Conservation (phyloP, 2,329 filamentous ascomycete species). For the Penicillium sp. region DNA sequence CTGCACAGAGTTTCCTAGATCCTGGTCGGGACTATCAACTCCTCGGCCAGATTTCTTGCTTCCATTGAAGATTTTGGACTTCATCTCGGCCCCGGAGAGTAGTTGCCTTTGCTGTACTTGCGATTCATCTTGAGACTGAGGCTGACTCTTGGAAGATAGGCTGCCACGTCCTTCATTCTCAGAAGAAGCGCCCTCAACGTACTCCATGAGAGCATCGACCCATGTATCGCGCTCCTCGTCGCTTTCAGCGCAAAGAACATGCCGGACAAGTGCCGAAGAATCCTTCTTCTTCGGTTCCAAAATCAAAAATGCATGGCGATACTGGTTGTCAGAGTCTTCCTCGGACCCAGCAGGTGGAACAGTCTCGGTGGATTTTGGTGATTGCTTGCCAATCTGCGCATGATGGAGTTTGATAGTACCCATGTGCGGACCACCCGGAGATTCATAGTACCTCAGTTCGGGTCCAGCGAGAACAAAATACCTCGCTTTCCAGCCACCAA, state of each 20-base stretch:
- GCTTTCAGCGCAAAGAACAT: conserved; percentile 93
- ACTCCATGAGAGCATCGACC: conserved; percentile 86
- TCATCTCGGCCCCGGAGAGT: conserved; percentile 17
- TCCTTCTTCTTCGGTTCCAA: conserved; percentile 97
- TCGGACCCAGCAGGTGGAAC: conserved; percentile 61
- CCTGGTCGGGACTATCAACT: conserved; percentile 41
- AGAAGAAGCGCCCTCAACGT: conserved; percentile 62
- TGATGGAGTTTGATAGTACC: conserved; percentile 89
- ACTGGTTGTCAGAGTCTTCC: conserved; percentile 87
- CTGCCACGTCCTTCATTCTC: conserved; percentile 30
- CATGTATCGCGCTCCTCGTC: conserved; percentile 89
- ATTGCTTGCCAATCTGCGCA: conserved; percentile 93
- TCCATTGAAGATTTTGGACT: conserved; percentile 25
- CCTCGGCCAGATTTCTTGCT: conserved; percentile 32
- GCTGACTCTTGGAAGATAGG: conserved; percentile 19
- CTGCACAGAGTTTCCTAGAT: conserved; percentile 40
- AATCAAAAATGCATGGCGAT: conserved; percentile 92
- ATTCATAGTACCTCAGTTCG: conserved; percentile 84
- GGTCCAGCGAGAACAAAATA: conserved; percentile 69
- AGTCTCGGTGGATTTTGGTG: conserved; percentile 57
- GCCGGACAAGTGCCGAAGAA: conserved; percentile 78
- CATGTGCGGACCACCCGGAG: conserved; percentile 82
- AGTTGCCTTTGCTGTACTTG: conserved; percentile 20
- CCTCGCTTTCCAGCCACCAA: conserved; percentile 94
- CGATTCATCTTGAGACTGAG: conserved; percentile 16